phyloP scores from a whole-genome alignment of 176 grass and related monocot species.

The Otatea glauca region DNA sequence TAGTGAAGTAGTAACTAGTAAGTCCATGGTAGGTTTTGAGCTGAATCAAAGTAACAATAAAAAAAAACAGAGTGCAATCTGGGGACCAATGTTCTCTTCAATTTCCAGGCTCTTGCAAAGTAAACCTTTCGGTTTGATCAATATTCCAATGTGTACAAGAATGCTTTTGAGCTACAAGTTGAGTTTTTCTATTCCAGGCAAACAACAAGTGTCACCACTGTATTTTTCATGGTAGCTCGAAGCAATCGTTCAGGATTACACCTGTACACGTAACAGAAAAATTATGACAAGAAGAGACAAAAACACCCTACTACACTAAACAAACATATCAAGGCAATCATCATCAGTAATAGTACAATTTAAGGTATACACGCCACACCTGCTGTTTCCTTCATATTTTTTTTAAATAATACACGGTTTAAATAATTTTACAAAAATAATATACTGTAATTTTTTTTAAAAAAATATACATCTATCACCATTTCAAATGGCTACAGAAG shows the following conservation, averaged over 20 bases:
- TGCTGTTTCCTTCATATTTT: no score
- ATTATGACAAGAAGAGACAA: constrained; percentile 39
- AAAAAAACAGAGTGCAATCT: not conserved
- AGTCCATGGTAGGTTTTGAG: no score
- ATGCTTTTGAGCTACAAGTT: not conserved
- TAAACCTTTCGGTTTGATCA: not conserved
- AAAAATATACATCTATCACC: no score
- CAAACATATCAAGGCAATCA: constrained; percentile 26
- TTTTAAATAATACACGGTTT: no score
- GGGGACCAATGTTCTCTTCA: not conserved
- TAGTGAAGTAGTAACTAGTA: no score
- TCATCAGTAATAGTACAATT: constrained; percentile 29
- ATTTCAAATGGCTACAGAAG: no score
- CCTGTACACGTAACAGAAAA: constrained; percentile 22
- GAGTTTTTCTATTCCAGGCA: constrained; percentile 3
- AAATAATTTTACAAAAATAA: no score
- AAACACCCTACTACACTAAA: constrained; percentile 7
- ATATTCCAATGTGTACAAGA: not conserved
- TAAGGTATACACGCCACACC: constrained; percentile 15
- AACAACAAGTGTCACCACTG: constrained; percentile 1
- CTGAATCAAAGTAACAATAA: not conserved
- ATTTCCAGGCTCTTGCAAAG: not conserved
- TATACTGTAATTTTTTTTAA: no score
- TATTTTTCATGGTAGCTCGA: constrained; percentile 1
- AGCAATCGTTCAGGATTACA: constrained; percentile 13